phyloP scores from a whole-genome alignment of 2,329 filamentous ascomycete genomes.

The Fusarium compactum region DNA sequence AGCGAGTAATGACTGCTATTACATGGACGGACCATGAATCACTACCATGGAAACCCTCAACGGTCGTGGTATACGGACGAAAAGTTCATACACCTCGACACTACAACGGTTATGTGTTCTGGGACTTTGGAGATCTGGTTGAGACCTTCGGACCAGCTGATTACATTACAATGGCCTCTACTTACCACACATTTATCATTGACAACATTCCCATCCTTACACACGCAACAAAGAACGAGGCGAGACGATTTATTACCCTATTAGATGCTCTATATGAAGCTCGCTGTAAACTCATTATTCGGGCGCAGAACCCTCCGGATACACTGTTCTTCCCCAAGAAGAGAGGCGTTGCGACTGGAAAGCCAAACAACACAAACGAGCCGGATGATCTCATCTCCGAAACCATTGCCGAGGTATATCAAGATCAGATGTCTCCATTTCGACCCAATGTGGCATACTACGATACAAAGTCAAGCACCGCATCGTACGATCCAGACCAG shows the following conservation, averaged over 20 bases:
- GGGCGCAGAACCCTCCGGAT: constrained; percentile 76
- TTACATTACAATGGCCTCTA: constrained; percentile 84
- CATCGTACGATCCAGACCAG: constrained; percentile 67
- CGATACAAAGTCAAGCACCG: constrained; percentile 58
- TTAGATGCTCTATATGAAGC: constrained; percentile 86
- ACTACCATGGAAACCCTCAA: constrained; percentile 58
- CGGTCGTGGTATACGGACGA: constrained; percentile 72
- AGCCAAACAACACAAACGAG: constrained; percentile 29
- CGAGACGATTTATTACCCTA: constrained; percentile 81
- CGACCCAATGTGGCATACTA: constrained; percentile 82
- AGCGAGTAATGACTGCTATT: constrained; percentile 39
- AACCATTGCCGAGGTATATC: constrained; percentile 75
- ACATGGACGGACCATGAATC: constrained; percentile 38
- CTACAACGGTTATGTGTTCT: constrained; percentile 68
- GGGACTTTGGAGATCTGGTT: constrained; percentile 77
- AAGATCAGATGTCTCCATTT: constrained; percentile 81
- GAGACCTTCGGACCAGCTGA: constrained; percentile 80
- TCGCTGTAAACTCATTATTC: constrained; percentile 79
- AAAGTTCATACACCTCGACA: constrained; percentile 69
- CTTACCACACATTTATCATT: constrained; percentile 82
- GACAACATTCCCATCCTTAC: constrained; percentile 76
- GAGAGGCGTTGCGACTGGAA: constrained; percentile 37
- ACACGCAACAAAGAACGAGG: constrained; percentile 80
- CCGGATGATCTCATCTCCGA: constrained; percentile 57
- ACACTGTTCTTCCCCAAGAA: constrained; percentile 81